phyloP scores from a whole-genome alignment of 345 rosid species.

The Brassica rapa region DNA sequence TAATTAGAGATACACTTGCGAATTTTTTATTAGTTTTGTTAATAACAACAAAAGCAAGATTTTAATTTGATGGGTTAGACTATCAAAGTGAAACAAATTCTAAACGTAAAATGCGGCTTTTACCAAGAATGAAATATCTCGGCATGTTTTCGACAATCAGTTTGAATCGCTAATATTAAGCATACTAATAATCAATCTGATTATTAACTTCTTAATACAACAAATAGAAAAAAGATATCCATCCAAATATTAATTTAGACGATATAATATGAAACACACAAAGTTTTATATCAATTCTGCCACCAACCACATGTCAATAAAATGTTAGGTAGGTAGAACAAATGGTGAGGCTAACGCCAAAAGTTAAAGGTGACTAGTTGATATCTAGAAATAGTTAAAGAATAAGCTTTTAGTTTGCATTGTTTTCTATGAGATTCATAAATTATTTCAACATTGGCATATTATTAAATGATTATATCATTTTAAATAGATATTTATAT shows the following conservation, averaged over 20 bases:
- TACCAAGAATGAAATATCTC: neutral
- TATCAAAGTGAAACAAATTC: neutral
- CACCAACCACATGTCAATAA: constrained; percentile 31
- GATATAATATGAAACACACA: neutral
- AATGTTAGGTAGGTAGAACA: constrained; percentile 24
- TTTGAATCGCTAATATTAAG: neutral
- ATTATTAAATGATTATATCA: neutral
- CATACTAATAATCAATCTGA: neutral
- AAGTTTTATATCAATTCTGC: constrained; percentile 10
- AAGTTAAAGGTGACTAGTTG: neutral
- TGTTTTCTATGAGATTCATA: neutral
- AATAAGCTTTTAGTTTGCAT: neutral
- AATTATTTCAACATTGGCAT: neutral
- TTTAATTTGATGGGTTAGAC: neutral
- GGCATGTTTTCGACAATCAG: neutral
- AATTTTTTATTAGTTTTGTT: neutral
- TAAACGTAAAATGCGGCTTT: neutral
- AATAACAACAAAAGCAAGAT: neutral
- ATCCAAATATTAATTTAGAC: neutral
- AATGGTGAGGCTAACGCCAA: neutral
- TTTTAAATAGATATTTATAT: neutral
- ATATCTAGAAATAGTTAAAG: neutral
- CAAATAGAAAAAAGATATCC: neutral
- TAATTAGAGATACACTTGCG: neutral
- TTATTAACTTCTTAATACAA: neutral